Conservation (phyloP, 2,329 filamentous ascomycete species). For the Dactylellina sp. region DNA sequence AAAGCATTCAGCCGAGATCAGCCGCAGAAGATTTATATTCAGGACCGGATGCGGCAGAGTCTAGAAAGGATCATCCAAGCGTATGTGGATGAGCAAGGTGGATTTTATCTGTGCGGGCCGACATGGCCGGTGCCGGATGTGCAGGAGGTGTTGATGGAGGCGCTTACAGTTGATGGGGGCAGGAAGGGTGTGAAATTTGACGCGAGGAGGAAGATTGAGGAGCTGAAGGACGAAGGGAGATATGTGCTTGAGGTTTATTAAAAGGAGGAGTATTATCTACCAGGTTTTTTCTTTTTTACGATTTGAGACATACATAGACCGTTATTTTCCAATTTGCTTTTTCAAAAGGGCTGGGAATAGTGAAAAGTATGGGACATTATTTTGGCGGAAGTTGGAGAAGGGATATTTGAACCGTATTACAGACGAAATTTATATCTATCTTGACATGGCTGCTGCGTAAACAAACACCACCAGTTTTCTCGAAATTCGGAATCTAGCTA, state of each 20-base stretch:
- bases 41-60: slow-evolving; percentile 95
- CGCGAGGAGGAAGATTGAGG: slow-evolving; percentile 90
- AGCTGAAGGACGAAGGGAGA: slow-evolving; percentile 90
- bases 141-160: slow-evolving; percentile 91
- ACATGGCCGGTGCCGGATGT: slow-evolving; percentile 99
- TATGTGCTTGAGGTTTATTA: slow-evolving; percentile 99
- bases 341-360: neutral
- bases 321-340: neutral
- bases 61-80: slow-evolving; percentile 83
- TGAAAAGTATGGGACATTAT: too few species aligned
- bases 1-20: slow-evolving; percentile 96
- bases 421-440: too few species aligned
- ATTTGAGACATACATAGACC: neutral
- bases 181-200: slow-evolving; percentile 82
- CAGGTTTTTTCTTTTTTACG: neutral
- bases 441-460: too few species aligned
- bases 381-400: too few species aligned
- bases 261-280: neutral
- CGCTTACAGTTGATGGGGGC: slow-evolving; percentile 81
- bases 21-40: slow-evolving; percentile 98
- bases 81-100: slow-evolving; percentile 87
- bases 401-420: too few species aligned
- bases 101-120: slow-evolving; percentile 96
- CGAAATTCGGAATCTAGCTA: too few species aligned
- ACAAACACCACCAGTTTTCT: too few species aligned